Evolutionary conservation across 2,329 filamentous ascomycete species (phyloP).

Genomic region (Zymoseptoria pseudotritici): DNA sequence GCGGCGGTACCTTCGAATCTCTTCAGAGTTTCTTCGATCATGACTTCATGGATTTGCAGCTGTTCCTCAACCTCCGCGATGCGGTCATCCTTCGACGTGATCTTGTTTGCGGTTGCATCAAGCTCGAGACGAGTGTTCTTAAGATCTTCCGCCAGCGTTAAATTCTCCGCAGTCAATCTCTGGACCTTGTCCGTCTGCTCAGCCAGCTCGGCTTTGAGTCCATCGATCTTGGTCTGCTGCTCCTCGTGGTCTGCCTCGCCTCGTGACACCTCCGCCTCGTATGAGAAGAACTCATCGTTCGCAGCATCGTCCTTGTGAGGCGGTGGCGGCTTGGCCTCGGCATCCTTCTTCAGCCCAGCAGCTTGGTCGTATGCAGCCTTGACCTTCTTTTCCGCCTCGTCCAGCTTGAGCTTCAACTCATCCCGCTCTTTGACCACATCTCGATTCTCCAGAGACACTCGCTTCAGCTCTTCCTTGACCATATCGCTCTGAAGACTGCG

Average conservation of each 20-base stretch:
- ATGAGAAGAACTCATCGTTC: constrained; percentile 79
- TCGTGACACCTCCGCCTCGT: constrained; percentile 60
- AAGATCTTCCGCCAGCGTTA: constrained; percentile 61
- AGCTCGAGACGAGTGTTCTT: constrained; percentile 37
- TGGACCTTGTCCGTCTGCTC: constrained; percentile 50
- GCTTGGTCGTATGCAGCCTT: constrained; percentile 59
- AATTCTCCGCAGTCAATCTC: constrained; percentile 52
- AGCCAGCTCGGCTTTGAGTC: constrained; percentile 61
- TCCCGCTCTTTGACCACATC: constrained; percentile 56
- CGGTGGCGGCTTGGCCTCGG: constrained; percentile 2
- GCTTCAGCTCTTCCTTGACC: constrained; percentile 87
- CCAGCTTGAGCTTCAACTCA: constrained; percentile 65
- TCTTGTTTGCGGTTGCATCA: constrained; percentile 44
- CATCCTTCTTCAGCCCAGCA: constrained; percentile 42
- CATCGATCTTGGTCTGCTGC: constrained; percentile 54
- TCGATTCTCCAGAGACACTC: constrained; percentile 54
- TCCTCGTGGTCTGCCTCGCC: constrained; percentile 50
- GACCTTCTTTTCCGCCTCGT: constrained; percentile 59
- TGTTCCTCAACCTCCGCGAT: constrained; percentile 9
- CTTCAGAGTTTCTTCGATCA: constrained; percentile 27
- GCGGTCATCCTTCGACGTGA: constrained; percentile 16
- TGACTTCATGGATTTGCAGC: constrained; percentile 15
- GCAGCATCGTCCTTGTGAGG: constrained; percentile 1
- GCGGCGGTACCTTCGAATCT: constrained; percentile 37
- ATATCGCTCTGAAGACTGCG: constrained; percentile 80